phyloP scores from a whole-genome alignment of 2,329 filamentous ascomycete genomes.

The Xylaria sp. region DNA sequence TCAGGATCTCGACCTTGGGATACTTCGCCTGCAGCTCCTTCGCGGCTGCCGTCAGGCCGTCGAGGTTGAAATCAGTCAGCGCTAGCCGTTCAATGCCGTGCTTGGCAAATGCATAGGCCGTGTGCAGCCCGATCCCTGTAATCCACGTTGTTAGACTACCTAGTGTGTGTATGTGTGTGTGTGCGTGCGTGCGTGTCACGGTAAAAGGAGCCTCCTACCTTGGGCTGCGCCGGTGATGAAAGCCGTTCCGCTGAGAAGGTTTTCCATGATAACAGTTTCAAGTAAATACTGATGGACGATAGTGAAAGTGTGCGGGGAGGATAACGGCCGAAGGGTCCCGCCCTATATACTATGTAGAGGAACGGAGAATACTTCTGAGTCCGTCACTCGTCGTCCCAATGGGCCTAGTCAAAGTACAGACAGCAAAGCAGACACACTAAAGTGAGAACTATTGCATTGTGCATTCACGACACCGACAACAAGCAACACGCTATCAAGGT shows the following conservation, averaged over 20 bases:
- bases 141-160: conserved; percentile 26
- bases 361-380: background rate
- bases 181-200: conserved; percentile 4
- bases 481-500: background rate
- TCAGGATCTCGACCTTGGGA: conserved; percentile 45
- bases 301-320: background rate
- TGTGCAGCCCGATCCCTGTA: conserved; percentile 50
- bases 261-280: background rate
- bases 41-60: conserved; percentile 37
- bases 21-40: conserved; percentile 39
- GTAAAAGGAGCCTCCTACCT: conserved; percentile 20
- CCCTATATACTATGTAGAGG: background rate
- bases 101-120: conserved; percentile 42
- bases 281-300: background rate
- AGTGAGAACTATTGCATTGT: background rate
- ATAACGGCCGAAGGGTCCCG: background rate
- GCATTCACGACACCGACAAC: background rate
- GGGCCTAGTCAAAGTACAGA: background rate
- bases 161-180: too few species aligned
- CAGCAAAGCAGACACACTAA: background rate
- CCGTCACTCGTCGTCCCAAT: background rate
- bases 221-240: conserved; percentile 52
- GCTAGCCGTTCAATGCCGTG: conserved; percentile 51
- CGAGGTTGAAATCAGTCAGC: conserved; percentile 48
- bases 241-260: conserved; percentile 28